Conservation (phyloP, 306 rosid species). For the Prunus mongolica region DNA sequence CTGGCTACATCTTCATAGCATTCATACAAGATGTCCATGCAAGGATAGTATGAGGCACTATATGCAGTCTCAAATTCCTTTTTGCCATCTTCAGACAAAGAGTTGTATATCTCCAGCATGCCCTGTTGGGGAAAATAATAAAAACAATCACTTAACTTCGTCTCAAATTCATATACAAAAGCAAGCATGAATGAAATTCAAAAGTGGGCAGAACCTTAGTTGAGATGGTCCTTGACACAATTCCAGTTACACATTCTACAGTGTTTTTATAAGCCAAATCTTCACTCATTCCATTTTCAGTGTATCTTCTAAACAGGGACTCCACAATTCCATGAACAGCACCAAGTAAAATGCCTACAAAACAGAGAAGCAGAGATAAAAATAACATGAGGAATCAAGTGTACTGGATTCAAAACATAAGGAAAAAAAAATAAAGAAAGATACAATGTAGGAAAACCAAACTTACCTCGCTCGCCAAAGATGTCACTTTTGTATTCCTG, state of each 20-base stretch:
- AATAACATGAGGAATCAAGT: neutral
- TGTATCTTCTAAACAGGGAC: slow-evolving; percentile 86
- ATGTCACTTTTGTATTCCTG: slow-evolving; percentile 96
- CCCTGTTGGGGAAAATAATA: slow-evolving; percentile 45
- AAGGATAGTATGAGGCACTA: slow-evolving; percentile 90
- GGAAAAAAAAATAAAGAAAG: neutral
- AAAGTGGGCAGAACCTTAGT: slow-evolving; percentile 56
- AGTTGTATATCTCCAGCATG: slow-evolving; percentile 77
- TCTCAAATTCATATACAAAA: slow-evolving; percentile 3
- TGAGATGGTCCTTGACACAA: slow-evolving; percentile 76
- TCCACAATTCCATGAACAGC: slow-evolving; percentile 98
- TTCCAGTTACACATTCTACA: slow-evolving; percentile 86
- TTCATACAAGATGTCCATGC: slow-evolving; percentile 96
- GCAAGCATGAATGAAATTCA: neutral
- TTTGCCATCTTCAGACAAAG: slow-evolving; percentile 73
- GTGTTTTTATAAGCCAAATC: slow-evolving; percentile 93
- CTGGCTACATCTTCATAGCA: slow-evolving; percentile 94
- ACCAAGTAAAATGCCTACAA: slow-evolving; percentile 87
- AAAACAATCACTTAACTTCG: neutral
- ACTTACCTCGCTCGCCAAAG: slow-evolving; percentile 90
- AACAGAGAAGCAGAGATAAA: slow-evolving; percentile 21
- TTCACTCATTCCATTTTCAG: slow-evolving; percentile 84
- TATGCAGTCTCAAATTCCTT: slow-evolving; percentile 87
- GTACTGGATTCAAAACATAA: neutral
- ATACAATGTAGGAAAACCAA: neutral